Conservation (phyloP, 805 yeast species). For the Ogataea pignaliae region DNA sequence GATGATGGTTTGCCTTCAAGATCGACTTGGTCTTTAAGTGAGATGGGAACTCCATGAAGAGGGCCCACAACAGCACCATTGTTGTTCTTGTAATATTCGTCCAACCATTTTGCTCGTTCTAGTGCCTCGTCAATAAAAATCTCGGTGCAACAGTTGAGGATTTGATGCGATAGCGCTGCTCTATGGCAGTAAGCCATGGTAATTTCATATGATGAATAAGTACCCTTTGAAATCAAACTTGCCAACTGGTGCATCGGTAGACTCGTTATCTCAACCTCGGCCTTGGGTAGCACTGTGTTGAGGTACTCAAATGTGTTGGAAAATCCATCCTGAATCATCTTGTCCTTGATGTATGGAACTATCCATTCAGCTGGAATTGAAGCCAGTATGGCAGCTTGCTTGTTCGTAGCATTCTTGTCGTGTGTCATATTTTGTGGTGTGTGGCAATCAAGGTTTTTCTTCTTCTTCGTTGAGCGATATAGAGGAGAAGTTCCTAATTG, state of each 20-base stretch:
- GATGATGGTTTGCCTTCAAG: conserved; percentile 49
- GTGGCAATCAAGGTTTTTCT: neutral
- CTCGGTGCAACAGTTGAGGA: conserved; percentile 46
- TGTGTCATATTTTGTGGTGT: no score
- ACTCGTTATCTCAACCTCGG: conserved; percentile 43
- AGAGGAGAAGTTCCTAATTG: neutral
- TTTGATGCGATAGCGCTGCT: conserved; percentile 45
- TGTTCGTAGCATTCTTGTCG: neutral
- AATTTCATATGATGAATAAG: conserved; percentile 37
- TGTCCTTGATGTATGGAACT: conserved; percentile 30
- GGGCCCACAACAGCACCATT: conserved; percentile 48
- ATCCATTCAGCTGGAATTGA: conserved; percentile 42
- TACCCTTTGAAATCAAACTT: conserved; percentile 34
- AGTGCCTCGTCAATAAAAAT: conserved; percentile 45
- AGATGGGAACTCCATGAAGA: conserved; percentile 60
- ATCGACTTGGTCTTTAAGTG: conserved; percentile 54
- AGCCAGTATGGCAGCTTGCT: neutral
- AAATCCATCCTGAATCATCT: conserved; percentile 31
- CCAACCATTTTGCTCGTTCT: conserved; percentile 45
- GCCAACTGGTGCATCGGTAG: conserved; percentile 31
- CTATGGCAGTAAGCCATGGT: conserved; percentile 45
- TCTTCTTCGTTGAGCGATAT: neutral
- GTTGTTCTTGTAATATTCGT: conserved; percentile 40
- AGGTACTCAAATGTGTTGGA: conserved; percentile 35
- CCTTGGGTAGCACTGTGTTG: conserved; percentile 29